A percentile compares a stretch with the other conserved stretches of the same genome.
These are phyloP conservation scores for Arthrobotrys entomopaga DNA, from an alignment of 2,329 filamentous ascomycete genomes.

Conservation along the genomic window DNA sequence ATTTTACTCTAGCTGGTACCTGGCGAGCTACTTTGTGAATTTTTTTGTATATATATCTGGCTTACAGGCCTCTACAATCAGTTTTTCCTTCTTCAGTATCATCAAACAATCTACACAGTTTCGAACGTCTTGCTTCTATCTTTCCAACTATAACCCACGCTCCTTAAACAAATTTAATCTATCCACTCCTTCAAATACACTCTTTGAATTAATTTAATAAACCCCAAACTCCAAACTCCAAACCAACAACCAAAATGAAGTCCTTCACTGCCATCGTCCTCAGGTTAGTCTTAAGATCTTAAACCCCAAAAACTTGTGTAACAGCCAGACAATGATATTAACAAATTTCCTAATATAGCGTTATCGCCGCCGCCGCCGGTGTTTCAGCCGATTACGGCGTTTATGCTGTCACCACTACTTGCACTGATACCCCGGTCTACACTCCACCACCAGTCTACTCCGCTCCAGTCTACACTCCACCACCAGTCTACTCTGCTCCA, in stretches of 20 bases:
- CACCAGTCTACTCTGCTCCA: constrained; percentile 9
- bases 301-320: neutral
- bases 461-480: neutral
- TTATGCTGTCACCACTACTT: neutral
- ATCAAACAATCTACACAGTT: neutral
- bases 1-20: too few relatives aligned
- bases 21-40: too few relatives aligned
- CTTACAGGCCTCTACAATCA: neutral
- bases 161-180: neutral
- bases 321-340: neutral
- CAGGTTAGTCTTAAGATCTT: neutral
- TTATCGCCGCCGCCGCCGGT: neutral
- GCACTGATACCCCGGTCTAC: neutral
- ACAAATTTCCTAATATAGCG: neutral
- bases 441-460: neutral
- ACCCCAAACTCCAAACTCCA: neutral
- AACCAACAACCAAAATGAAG: constrained; percentile 14
- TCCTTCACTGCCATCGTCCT: constrained; percentile 14
- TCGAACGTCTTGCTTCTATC: neutral
- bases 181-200: neutral
- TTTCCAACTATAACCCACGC: neutral
- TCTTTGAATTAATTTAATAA: constrained; percentile 2
- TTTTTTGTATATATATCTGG: constrained; percentile 1
- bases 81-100: constrained; percentile 9
- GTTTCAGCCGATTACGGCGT: constrained; percentile 1